phyloP scores from a whole-genome alignment of 2,329 filamentous ascomycete species.

The Colletotrichum sp. region DNA sequence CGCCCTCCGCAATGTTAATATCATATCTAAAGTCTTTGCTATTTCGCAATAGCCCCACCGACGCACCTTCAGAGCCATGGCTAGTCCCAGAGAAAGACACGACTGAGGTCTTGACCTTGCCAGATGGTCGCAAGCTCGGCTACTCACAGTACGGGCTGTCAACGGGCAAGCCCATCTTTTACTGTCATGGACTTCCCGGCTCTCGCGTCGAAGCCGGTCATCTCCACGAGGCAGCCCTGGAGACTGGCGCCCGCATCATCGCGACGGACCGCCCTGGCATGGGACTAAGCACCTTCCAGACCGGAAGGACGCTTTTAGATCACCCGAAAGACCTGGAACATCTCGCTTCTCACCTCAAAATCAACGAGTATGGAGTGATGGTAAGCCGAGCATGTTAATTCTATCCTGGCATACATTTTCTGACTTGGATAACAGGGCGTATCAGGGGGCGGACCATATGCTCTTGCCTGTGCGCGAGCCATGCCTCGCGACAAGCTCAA shows the following conservation, averaged over 20 bases:
- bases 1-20: neutral
- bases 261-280: conserved; percentile 47
- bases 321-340: conserved; percentile 14
- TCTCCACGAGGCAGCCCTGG: conserved; percentile 29
- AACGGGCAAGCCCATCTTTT: conserved; percentile 37
- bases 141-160: conserved; percentile 43
- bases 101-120: conserved; percentile 34
- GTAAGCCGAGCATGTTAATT: neutral
- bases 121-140: conserved; percentile 44
- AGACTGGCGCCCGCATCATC: conserved; percentile 36
- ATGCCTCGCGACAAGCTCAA: conserved; percentile 17
- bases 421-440: conserved; percentile 7
- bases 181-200: conserved; percentile 48
- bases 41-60: neutral
- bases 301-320: conserved; percentile 34
- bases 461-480: conserved; percentile 22
- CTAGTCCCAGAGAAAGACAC: conserved; percentile 11
- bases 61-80: neutral
- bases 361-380: conserved; percentile 11
- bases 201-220: conserved; percentile 41
- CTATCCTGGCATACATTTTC: neutral
- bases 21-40: neutral
- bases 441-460: conserved; percentile 27
- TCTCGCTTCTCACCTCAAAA: conserved; percentile 9
- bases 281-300: conserved; percentile 42